A percentile compares a stretch with the other conserved stretches of the same genome.
These are phyloP conservation scores for Kalanchoe fedtschenkoi DNA, from an alignment of 164 flowering plant species.

Conservation along the genomic window DNA sequence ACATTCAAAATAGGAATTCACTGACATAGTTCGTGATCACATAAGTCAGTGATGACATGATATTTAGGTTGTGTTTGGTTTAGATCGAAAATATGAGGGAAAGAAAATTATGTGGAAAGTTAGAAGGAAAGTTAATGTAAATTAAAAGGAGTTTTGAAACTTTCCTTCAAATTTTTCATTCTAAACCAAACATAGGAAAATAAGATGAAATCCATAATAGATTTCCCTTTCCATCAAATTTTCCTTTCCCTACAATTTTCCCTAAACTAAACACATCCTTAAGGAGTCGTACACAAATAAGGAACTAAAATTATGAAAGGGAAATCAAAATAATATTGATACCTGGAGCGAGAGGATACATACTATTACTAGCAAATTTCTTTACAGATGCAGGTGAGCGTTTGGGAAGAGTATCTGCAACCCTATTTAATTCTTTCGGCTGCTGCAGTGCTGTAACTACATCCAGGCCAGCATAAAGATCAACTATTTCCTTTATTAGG, in stretches of 20 bases:
- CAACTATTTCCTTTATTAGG: conserved; percentile 31
- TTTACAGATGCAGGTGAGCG: conserved; percentile 57
- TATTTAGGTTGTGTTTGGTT: too few relatives aligned
- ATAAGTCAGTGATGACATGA: not conserved
- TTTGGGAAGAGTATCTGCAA: conserved; percentile 61
- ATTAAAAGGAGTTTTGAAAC: too few relatives aligned
- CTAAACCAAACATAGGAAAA: too few relatives aligned
- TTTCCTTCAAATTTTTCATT: too few relatives aligned
- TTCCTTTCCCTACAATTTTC: too few relatives aligned
- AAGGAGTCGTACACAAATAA: not conserved
- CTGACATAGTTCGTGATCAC: not conserved
- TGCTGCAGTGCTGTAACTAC: conserved; percentile 75
- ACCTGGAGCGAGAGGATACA: conserved; percentile 74
- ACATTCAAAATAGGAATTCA: not conserved
- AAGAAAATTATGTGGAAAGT: too few relatives aligned
- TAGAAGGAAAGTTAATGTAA: too few relatives aligned
- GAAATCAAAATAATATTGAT: too few relatives aligned
- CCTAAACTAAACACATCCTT: too few relatives aligned
- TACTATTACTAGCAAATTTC: conserved; percentile 55
- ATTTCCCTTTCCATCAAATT: too few relatives aligned
- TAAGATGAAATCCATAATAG: too few relatives aligned
- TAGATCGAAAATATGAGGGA: too few relatives aligned
- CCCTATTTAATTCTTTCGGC: conserved; percentile 55
- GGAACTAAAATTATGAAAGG: not conserved
- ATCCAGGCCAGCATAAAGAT: conserved; percentile 62